These are phyloP conservation scores for Amborella trichopoda DNA, from an alignment of 164 flowering plant species.

Conservation along the genomic window DNA sequence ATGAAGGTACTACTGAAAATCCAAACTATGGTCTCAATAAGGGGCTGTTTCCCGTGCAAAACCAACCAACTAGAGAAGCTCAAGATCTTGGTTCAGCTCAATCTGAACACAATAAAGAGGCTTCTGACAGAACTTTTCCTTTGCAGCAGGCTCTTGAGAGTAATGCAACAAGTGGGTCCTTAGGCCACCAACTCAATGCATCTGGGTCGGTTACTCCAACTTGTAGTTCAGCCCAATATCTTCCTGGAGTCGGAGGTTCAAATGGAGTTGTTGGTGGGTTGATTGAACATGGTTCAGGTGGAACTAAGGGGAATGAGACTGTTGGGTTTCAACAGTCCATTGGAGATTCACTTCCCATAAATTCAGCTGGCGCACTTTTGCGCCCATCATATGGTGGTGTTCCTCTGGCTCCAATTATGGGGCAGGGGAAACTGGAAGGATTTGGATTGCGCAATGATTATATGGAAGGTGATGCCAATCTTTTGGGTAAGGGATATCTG, in stretches of 20 bases:
- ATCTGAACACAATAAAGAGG: not conserved
- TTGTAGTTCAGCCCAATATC: conserved; percentile 7
- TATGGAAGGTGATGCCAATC: conserved; percentile 8
- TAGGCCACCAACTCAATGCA: conserved; percentile 8
- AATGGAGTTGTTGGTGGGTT: conserved; percentile 4
- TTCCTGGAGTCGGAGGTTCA: conserved; percentile 3
- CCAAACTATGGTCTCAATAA: conserved; percentile 11
- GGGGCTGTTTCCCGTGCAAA: conserved; percentile 8
- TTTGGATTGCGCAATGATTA: conserved; percentile 15
- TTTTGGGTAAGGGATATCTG: conserved; percentile 5
- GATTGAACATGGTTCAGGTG: conserved; percentile 10
- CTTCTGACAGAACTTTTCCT: conserved; percentile 4
- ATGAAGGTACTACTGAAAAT: conserved; percentile 6
- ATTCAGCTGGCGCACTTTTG: conserved; percentile 13
- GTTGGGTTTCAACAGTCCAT: conserved; percentile 13
- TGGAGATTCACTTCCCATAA: conserved; percentile 10
- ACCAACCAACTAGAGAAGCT: conserved; percentile 6
- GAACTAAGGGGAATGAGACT: conserved; percentile 13
- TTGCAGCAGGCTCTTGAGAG: conserved; percentile 5
- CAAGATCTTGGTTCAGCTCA: not conserved
- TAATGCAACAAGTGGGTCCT: conserved; percentile 5
- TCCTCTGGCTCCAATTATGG: conserved; percentile 12
- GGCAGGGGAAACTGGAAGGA: conserved; percentile 14
- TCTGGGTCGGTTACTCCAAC: not conserved
- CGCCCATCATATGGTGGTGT: conserved; percentile 9